These are phyloP conservation scores for Fistulifera solaris DNA, from an alignment of 108 stramenopile species.

Conservation along the genomic window DNA sequence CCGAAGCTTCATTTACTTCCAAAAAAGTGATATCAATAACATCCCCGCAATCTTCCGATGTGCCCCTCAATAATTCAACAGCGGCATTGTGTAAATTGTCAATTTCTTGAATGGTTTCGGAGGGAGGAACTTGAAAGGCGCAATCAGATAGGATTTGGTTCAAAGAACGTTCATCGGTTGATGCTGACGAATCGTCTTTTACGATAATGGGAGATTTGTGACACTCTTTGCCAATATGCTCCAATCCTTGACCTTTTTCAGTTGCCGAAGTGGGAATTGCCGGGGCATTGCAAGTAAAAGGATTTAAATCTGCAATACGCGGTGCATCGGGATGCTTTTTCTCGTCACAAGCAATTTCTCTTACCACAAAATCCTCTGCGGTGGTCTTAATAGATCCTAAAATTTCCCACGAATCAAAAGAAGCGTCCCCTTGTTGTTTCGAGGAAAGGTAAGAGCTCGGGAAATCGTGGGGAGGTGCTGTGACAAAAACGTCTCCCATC, in stretches of 20 bases:
- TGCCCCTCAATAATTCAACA: neutral
- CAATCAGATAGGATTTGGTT: neutral
- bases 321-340: neutral
- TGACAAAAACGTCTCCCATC: constrained; percentile 55
- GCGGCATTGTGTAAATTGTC: neutral
- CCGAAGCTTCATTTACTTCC: neutral
- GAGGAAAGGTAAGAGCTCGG: constrained; percentile 19
- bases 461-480: constrained; percentile 28
- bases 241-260: too few species aligned
- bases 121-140: neutral
- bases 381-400: constrained; percentile 46
- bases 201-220: neutral
- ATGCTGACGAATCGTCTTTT: neutral
- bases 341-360: constrained; percentile 41
- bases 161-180: neutral
- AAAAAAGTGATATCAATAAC: neutral
- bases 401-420: constrained; percentile 55
- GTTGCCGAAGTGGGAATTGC: neutral
- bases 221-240: neutral
- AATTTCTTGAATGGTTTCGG: constrained; percentile 2
- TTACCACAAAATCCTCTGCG: constrained; percentile 75
- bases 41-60: neutral
- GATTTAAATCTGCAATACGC: neutral
- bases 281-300: neutral
- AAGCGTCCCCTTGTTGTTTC: neutral